A percentile compares a stretch with the other conserved stretches of the same genome.
Evolutionary conservation across 495 filamentous ascomycete genomes (phyloP).

Genomic region (Gamarada debralockiae): DNA sequence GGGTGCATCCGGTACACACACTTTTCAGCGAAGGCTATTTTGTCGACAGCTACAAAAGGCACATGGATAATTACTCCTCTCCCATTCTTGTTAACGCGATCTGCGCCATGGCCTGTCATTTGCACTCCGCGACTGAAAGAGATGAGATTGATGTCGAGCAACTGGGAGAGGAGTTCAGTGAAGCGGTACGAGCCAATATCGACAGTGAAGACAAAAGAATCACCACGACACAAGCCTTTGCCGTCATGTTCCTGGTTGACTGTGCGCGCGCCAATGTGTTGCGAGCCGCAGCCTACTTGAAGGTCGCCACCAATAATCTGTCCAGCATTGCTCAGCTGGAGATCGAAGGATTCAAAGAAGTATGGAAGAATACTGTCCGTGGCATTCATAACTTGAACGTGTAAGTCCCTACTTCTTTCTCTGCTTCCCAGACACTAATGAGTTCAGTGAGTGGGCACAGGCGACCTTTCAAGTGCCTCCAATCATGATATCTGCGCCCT

Average conservation of each 20-base stretch:
- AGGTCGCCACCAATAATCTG: conserved; percentile 22
- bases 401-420: conserved; percentile 11
- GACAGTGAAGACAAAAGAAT: conserved; percentile 21
- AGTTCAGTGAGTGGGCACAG: conserved; percentile 25
- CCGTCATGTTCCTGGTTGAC: conserved; percentile 33
- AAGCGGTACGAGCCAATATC: conserved; percentile 25
- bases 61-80: conserved; percentile 29
- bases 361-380: conserved; percentile 19
- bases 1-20: conserved; percentile 40
- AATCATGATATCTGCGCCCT: not conserved
- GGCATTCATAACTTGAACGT: conserved; percentile 23
- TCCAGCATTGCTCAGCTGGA: conserved; percentile 1
- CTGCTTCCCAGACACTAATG: conserved; percentile 3
- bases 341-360: conserved; percentile 12
- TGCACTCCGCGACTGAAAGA: conserved; percentile 23
- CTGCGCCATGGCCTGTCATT: conserved; percentile 38
- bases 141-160: conserved; percentile 26
- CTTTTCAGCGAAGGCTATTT: conserved; percentile 37
- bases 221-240: conserved; percentile 31
- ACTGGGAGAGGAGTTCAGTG: conserved; percentile 30
- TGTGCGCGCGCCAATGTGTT: conserved; percentile 25
- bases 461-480: conserved; percentile 22
- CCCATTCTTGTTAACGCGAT: conserved; percentile 34
- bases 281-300: conserved; percentile 32
- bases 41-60: conserved; percentile 26